Evolutionary conservation across 176 grass and related monocot species (phyloP).

Genomic region (Carex kokanica): DNA sequence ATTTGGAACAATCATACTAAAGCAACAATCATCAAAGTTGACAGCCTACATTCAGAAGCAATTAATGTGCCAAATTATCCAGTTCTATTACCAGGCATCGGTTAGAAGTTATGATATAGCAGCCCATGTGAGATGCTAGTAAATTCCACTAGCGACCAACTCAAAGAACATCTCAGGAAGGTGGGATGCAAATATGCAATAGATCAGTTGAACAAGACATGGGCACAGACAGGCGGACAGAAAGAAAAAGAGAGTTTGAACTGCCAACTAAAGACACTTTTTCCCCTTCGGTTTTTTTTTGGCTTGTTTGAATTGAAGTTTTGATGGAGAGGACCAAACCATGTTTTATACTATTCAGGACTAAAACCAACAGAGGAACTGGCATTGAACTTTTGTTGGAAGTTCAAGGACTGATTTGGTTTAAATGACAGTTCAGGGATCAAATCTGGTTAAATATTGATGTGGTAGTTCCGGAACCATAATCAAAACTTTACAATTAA

Average conservation of each 20-base stretch:
- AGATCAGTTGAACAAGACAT: background rate
- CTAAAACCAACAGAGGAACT: slow-evolving; percentile 1
- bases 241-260: background rate
- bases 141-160: background rate
- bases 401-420: background rate
- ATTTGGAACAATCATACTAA: background rate
- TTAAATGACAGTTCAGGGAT: background rate
- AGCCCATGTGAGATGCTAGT: background rate
- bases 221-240: background rate
- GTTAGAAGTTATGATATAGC: background rate
- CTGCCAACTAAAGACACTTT: background rate
- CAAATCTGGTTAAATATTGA: background rate
- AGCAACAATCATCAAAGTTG: background rate
- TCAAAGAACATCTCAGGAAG: background rate
- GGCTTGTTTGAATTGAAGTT: background rate
- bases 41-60: background rate
- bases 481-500: background rate
- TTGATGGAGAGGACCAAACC: background rate
- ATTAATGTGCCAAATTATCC: background rate
- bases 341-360: background rate
- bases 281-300: background rate
- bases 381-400: background rate
- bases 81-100: background rate
- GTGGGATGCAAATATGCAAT: background rate
- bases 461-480: background rate